These are phyloP conservation scores for Populus davidiana DNA, from an alignment of 345 rosid genomes.

Conservation along the genomic window DNA sequence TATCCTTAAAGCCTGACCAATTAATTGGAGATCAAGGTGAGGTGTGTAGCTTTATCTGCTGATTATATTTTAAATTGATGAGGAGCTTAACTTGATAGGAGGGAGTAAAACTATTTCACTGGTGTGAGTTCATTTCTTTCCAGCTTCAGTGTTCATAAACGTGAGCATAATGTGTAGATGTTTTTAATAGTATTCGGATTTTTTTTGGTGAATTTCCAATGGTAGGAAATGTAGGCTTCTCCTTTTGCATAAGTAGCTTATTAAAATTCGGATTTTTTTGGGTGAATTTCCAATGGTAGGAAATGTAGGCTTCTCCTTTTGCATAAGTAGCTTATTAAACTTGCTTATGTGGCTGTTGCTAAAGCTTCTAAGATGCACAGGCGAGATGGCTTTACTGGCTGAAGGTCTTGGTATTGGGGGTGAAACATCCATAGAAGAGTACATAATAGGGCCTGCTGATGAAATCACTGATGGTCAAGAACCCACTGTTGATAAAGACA, in stretches of 20 bases:
- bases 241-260: not conserved
- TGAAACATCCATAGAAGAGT: slow-evolving; percentile 85
- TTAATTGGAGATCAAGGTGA: not conserved
- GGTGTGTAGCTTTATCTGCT: not conserved
- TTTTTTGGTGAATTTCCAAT: not conserved
- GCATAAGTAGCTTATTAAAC: not conserved
- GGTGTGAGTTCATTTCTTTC: not conserved
- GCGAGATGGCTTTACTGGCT: slow-evolving; percentile 94
- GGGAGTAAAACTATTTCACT: not conserved
- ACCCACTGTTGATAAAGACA: slow-evolving; percentile 55
- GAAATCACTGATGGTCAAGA: slow-evolving; percentile 57
- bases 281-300: not conserved
- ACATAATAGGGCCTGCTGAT: slow-evolving; percentile 71
- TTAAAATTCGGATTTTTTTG: not conserved
- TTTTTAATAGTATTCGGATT: not conserved
- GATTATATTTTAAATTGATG: not conserved
- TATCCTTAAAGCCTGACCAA: not conserved
- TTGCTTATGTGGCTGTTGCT: not conserved
- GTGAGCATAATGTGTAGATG: not conserved
- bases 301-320: not conserved
- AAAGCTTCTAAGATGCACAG: slow-evolving; percentile 40
- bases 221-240: not conserved
- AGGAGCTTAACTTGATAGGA: not conserved
- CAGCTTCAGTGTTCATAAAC: not conserved
- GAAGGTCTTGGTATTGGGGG: slow-evolving; percentile 96